Evolutionary conservation across 805 yeast species (phyloP).

Genomic region (Torulaspora microellipsoides): DNA sequence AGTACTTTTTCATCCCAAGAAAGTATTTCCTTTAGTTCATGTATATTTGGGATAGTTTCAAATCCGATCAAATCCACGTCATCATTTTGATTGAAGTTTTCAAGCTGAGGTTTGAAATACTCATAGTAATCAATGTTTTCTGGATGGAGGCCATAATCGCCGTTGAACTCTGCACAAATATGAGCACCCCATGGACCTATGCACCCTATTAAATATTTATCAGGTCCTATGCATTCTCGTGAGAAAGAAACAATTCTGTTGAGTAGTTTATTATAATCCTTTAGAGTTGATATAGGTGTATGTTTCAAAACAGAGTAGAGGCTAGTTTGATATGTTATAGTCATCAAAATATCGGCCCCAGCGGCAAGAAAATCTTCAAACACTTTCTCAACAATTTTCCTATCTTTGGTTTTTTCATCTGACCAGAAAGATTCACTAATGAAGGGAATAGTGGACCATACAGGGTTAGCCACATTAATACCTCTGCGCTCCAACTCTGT

Average conservation of each 20-base stretch:
- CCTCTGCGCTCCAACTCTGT: constrained; percentile 54
- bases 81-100: constrained; percentile 45
- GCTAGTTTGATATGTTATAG: constrained; percentile 62
- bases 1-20: constrained; percentile 36
- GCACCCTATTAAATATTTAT: constrained; percentile 43
- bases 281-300: constrained; percentile 19
- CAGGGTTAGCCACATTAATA: constrained; percentile 41
- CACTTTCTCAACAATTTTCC: constrained; percentile 43
- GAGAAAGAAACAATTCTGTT: constrained; percentile 23
- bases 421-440: constrained; percentile 30
- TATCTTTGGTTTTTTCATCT: constrained; percentile 24
- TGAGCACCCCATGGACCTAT: constrained; percentile 79
- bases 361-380: constrained; percentile 47
- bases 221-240: constrained; percentile 24
- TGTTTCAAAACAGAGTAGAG: constrained; percentile 38
- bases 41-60: constrained; percentile 69
- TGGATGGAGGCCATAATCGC: constrained; percentile 46
- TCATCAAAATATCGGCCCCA: constrained; percentile 53
- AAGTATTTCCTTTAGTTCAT: constrained; percentile 51
- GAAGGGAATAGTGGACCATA: constrained; percentile 62
- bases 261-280: constrained; percentile 22
- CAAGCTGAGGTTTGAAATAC: constrained; percentile 37
- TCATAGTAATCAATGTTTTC: constrained; percentile 30
- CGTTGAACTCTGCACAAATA: constrained; percentile 66
- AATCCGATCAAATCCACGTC: constrained; percentile 55